phyloP scores from a whole-genome alignment of 106 monocot species.

The Acorus calamus region DNA sequence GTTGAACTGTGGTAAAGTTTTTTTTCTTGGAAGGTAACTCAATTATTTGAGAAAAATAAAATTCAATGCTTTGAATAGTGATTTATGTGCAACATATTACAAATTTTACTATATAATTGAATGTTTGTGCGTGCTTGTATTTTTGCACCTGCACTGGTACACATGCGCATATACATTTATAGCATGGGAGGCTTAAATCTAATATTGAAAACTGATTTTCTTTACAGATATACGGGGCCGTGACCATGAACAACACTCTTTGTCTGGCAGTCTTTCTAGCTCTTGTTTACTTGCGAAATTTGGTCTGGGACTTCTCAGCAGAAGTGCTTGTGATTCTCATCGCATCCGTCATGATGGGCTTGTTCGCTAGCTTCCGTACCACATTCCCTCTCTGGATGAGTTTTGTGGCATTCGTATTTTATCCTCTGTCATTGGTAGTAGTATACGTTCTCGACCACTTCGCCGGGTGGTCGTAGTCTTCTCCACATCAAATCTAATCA shows the following conservation, averaged over 20 bases:
- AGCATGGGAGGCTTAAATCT: no score
- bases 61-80: no score
- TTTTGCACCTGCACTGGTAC: no score
- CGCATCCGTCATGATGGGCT: constrained; percentile 66
- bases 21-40: no score
- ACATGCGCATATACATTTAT: no score
- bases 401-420: constrained; percentile 48
- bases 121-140: no score
- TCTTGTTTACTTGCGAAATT: constrained; percentile 47
- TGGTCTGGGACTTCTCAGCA: constrained; percentile 82
- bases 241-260: constrained; percentile 94
- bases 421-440: constrained; percentile 52
- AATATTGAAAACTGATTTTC: no score
- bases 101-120: no score
- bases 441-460: constrained; percentile 72
- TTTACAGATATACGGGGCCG: constrained; percentile 82
- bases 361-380: constrained; percentile 88
- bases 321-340: constrained; percentile 74
- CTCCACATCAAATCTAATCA: not conserved
- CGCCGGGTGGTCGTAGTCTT: constrained; percentile 62
- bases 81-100: no score
- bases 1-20: no score
- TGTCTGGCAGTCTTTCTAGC: constrained; percentile 79
- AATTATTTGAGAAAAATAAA: no score
- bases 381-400: constrained; percentile 87